Evolutionary conservation across 345 rosid species (phyloP).

Genomic region (Brassica rapa): DNA sequence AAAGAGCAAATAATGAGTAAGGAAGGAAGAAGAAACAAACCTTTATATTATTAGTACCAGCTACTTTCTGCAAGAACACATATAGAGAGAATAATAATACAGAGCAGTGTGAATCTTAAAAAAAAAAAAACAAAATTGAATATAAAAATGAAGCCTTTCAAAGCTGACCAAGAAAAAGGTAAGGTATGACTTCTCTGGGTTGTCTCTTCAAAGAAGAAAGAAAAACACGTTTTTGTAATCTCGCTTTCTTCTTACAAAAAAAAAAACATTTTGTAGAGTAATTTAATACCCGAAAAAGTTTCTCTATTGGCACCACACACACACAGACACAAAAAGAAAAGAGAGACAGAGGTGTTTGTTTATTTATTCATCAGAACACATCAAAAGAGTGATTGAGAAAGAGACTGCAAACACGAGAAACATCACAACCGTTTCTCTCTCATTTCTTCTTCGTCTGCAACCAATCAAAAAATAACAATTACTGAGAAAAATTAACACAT

Average conservation of each 20-base stretch:
- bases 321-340: background rate
- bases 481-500: background rate
- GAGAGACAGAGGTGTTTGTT: background rate
- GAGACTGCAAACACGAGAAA: constrained; percentile 40
- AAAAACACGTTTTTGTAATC: constrained; percentile 20
- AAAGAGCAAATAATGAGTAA: constrained; percentile 25
- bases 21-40: constrained; percentile 13
- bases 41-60: constrained; percentile 8
- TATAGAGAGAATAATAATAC: background rate
- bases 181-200: constrained; percentile 32
- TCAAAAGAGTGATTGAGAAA: constrained; percentile 33
- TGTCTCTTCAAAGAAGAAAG: constrained; percentile 7
- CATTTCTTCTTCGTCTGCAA: constrained; percentile 24
- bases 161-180: constrained; percentile 37
- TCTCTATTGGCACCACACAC: constrained; percentile 2
- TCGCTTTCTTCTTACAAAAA: constrained; percentile 8
- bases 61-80: constrained; percentile 17
- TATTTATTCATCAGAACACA: constrained; percentile 22
- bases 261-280: too few relatives aligned
- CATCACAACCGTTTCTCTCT: constrained; percentile 26
- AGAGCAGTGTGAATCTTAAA: constrained; percentile 11
- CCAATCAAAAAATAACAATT: constrained; percentile 27
- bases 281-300: too few relatives aligned
- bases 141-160: constrained; percentile 24
- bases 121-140: background rate